Evolutionary conservation across 148 eudicot genomes (phyloP).

Genomic region (Camellia sinensis): DNA sequence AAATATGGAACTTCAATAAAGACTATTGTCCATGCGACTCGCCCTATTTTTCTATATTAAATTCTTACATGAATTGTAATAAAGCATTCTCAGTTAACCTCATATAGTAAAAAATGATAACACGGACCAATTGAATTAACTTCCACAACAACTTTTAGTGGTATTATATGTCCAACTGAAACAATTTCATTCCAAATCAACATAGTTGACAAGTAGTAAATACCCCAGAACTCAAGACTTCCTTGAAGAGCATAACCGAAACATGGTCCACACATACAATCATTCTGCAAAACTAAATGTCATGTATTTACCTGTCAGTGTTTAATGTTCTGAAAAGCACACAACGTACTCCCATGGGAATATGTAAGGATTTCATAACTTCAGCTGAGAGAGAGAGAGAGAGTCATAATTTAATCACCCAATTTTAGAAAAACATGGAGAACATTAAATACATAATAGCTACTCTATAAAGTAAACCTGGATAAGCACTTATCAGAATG

Average conservation of each 20-base stretch:
- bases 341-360: slow-evolving; percentile 82
- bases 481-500: neutral
- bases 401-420: neutral
- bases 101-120: neutral
- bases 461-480: neutral
- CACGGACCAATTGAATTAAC: neutral
- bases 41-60: neutral
- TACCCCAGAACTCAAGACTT: neutral
- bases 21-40: neutral
- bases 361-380: slow-evolving; percentile 60
- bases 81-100: neutral
- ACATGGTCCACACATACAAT: neutral
- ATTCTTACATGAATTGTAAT: neutral
- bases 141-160: neutral
- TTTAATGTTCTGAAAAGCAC: slow-evolving; percentile 92
- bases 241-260: neutral
- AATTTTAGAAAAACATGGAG: neutral
- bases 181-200: slow-evolving; percentile 4
- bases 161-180: slow-evolving; percentile 1
- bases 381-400: slow-evolving; percentile 34
- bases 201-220: neutral
- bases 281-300: neutral
- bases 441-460: neutral
- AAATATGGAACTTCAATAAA: neutral
- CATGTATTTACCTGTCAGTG: slow-evolving; percentile 63